A percentile compares a stretch with the other conserved stretches of the same genome.
Evolutionary conservation across 768 basidiomycete genomes (phyloP).

Genomic region (Naganishia antarctica): DNA sequence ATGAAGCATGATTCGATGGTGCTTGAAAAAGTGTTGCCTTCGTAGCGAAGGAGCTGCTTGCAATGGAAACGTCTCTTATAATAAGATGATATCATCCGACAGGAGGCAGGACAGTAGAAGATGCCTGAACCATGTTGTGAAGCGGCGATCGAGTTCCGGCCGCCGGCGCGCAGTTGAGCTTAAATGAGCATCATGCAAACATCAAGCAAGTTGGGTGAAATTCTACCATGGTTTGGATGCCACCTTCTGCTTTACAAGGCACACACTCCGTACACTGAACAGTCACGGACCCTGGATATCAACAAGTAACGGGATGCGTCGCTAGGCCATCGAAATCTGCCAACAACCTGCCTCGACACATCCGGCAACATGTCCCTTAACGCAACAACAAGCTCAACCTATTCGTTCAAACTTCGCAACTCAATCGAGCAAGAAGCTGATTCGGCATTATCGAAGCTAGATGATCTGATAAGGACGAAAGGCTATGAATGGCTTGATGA

Average conservation of each 20-base stretch:
- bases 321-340: not conserved
- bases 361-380: constrained; percentile 4
- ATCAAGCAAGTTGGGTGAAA: constrained; percentile 10
- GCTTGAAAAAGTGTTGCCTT: no score
- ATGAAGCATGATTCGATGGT: constrained; percentile 17
- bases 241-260: no score
- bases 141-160: not conserved
- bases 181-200: not conserved
- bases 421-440: constrained; percentile 34
- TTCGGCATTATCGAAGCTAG: constrained; percentile 33
- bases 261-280: not conserved
- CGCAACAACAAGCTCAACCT: constrained; percentile 23
- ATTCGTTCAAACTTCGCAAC: constrained; percentile 36
- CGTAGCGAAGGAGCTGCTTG: no score
- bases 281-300: no score
- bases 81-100: no score
- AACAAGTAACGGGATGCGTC: not conserved
- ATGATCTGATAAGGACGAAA: constrained; percentile 36
- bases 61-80: no score
- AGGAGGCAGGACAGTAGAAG: not conserved
- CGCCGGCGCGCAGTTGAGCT: not conserved
- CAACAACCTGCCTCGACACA: not conserved
- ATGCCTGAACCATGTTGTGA: constrained; percentile 16
- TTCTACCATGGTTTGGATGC: not conserved
- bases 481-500: constrained; percentile 47